Base-by-base conservation (phyloP, 2,329 filamentous ascomycete genomes). In the Neurospora crassa region DNA sequence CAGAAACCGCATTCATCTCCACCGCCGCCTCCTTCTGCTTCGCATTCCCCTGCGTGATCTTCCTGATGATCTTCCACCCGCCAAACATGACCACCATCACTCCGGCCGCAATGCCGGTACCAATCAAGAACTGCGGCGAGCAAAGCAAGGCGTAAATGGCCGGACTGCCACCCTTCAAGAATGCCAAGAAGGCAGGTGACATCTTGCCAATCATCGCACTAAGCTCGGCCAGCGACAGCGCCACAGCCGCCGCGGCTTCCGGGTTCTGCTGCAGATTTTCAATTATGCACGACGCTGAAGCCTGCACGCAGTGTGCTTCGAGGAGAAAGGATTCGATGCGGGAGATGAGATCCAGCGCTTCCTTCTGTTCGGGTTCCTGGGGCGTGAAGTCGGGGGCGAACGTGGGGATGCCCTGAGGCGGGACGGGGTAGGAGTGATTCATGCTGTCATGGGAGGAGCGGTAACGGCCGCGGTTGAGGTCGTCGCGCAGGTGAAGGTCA, bases 21-120 rank as follows among this genome's bases (percentile, higher is more conserved):
- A 79, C 75, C 1, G 78, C 76, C 69, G 73, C 73, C 69, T 77
- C 76, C 70, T 74, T 73, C 43, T 78, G 76, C 63, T 79, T 79
- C 70, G 45, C 40, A 16, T 80, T 79, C 24, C 78, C 79, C 70
- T 86, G 85, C 72, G 82, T 81, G 75, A 98, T 92, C 76, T 90
- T 91, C 85, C 97, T 96, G 82, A 99, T 90, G 79, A 99, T 97
- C 83, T 97, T 98, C 87, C 93, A 98, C 5, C 96, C 95, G 70
- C 96, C 96, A 72, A 99, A 93, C 79, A 96, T 94, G 77, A 99
- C 93, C 10, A 98, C 90, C 0, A 96, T 98, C n/a, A 97, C 90
- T 16, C 96, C 96, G 0, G 97, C 90, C 0, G 92, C 93, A 16
- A 97, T 89, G 63, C 94, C 92, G 0, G 92, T 93, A 4, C 94